Evolutionary conservation across 2,329 filamentous ascomycete genomes (phyloP), one percentile per base, ranked within the genome.

Genomic region (Penicillium sclerotiorum): DNA sequence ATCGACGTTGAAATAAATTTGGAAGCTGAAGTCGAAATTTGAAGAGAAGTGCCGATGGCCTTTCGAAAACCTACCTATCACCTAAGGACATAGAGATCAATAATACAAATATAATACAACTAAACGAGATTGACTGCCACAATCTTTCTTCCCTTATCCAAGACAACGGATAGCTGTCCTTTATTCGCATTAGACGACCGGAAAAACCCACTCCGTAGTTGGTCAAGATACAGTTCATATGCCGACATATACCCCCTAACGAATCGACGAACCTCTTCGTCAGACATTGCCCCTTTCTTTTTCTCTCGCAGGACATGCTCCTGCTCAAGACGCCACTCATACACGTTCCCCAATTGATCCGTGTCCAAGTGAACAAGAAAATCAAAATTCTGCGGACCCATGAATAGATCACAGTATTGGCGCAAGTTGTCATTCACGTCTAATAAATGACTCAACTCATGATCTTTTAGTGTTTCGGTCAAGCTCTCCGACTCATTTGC

Each of bases 181-280:
- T 52, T 52, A 1, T 33, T 35, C 5, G 43, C 20, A 3, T 4
- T 8, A 25, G 5, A 11, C 7, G 17, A 11, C n/a, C n/a, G n/a
- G 20, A 60, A 55, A 18, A 57, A 45, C 7, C 52, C 49, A 8
- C 6, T 11, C n/a, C 56, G 45, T 27, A 60, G 32, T 28, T 46
- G 42, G 35, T 54, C 46, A 23, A 60, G 33, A 49, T 60, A 56
- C 23, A 60, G 28, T n/a, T 60, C 50, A 49, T 59, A 59, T 1
- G 54, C 54, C 6, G 54, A 33, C 48, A 60, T 60, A 46, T 60
- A 57, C 1, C 54, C 52, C 28, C 50, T 52, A 1, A 59, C 48
- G 28, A 60, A 56, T 1, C 22, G 22, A 1, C 56, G 28, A n/a
- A 60, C 52, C 15, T 55, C 28, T n/a, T 60, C 53, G 51, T 57